Base-by-base conservation (phyloP, 2,329 filamentous ascomycete species). In the Scedosporium aurantiacum region DNA sequence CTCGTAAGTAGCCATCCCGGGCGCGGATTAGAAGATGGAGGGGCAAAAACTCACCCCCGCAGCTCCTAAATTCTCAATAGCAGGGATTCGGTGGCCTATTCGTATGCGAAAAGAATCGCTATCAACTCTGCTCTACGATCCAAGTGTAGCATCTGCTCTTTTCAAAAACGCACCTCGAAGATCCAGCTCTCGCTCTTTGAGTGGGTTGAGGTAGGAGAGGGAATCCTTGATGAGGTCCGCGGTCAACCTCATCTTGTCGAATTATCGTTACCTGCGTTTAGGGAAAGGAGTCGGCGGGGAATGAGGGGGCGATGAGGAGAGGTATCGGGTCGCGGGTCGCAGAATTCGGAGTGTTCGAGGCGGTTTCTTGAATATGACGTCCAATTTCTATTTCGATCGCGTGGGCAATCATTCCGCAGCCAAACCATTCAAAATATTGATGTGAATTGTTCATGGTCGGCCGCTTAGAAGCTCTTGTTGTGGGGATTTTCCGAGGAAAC, bases 181-280 rank as follows among this genome's bases (percentile, higher is more conserved):
- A 82, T 97, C 92, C 75, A 99, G 86, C 84, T 99, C 94, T 76
- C 94, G 91, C 83, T 99, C 94, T 79, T 94, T 96, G 76, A 99
- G 84, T 74, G 93, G 92, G 78, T 97, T 99, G 78, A 97, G 89
- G 82, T 97, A 99, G 75, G 93, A 97, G 68, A 96, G 88, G 73
- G 94, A 96, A 76, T 85, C 87, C 76, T 91, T 85, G 78, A 99
- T 95, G 71, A 97, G 86, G 76, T 97, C 94, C 68, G 90, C 87
- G 65, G 93, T 97, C 78, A 99, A 86, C 82, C 93, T 88, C 94
- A 99, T 97, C 67, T 72, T 78, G 74, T 6, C 23, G 23, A 54
- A 5, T 25, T 18, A 27, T 68, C 43, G 47, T 62, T 66, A 62
- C 61, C 59, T 62, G 43, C 54, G 18, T 5, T 21, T 21, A 25